Evolutionary conservation across 345 rosid genomes (phyloP), one percentile per base, ranked within the genome.

Genomic region (Rhodomyrtus tomentosa): DNA sequence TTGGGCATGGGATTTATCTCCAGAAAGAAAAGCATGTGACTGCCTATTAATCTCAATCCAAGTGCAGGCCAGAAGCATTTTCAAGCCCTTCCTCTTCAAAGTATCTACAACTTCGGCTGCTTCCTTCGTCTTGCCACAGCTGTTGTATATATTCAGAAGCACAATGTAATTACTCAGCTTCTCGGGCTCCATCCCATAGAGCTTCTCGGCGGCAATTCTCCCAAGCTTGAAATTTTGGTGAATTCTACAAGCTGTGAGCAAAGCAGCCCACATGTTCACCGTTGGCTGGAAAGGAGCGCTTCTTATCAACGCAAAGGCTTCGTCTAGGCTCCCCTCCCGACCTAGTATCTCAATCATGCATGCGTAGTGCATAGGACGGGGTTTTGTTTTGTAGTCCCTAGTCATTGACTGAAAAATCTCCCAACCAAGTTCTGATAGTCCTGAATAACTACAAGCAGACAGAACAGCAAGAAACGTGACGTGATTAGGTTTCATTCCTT

Each of bases 241-340:
- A 62, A 91, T 90, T 82, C 99, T 93, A 88, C 96, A 92, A 20
- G 96, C 99, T 32, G 96, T 95, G 82, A 96, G 86, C 82, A 95
- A 89, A 25, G 99, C 98, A 85, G 95, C 98, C 99, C 99, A 95
- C 98, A 96, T 96, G 68, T 95, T 96, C 55, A 85, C 90, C 1
- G 96, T 95, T 18, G 96, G 93, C 88, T 90, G 86, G 85, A 95
- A 90, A 38, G 96, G 94, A 51, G 96, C 92, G 81, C 85, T 83
- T 87, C 90, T 87, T 55, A 96, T 90, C 83, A 95, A 89, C 85
- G 95, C 93, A 86, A 94, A 90, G 81, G 98, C 99, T 90, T 96
- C 96, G 80, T 96, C 98, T 85, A 96, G 74, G 68, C 89, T 93
- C 81, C 98, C 98, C 22, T 94, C 95, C 84, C 91, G 91, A 83